A percentile compares a stretch with the other conserved stretches of the same genome.
These are phyloP conservation scores for Dothidotthia symphoricarpi DNA, from an alignment of 2,329 filamentous ascomycete genomes.

Conservation along the genomic window DNA sequence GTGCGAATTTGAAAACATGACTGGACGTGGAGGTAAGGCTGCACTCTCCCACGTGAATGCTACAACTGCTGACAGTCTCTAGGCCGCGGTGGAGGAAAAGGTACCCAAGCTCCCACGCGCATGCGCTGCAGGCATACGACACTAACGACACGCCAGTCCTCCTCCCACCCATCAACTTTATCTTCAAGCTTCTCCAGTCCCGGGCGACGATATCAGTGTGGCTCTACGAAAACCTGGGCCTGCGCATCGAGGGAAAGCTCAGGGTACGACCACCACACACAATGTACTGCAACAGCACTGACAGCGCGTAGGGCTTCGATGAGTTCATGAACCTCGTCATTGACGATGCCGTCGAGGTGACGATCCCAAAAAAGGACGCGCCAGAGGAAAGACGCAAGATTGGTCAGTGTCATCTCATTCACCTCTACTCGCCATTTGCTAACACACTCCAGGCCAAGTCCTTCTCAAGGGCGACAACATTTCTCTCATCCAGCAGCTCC, in stretches of 20 bases:
- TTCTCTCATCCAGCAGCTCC: constrained; percentile 63
- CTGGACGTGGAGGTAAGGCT: constrained; percentile 34
- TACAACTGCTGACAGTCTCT: constrained; percentile 39
- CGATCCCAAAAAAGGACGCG: constrained; percentile 74
- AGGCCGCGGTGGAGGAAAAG: constrained; percentile 55
- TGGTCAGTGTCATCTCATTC: constrained; percentile 56
- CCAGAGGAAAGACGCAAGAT: constrained; percentile 75
- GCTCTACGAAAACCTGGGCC: constrained; percentile 93
- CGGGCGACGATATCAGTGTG: constrained; percentile 88
- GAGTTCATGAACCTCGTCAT: constrained; percentile 99
- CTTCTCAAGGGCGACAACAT: constrained; percentile 87
- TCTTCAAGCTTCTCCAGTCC: constrained; percentile 86
- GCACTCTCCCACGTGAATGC: not conserved
- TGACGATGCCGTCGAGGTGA: constrained; percentile 92
- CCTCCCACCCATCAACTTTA: constrained; percentile 79
- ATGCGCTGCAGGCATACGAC: constrained; percentile 3
- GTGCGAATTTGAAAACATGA: constrained; percentile 20
- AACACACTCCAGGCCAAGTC: constrained; percentile 65
- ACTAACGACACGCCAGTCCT: constrained; percentile 51
- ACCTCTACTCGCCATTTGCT: constrained; percentile 4
- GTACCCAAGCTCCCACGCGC: constrained; percentile 18
- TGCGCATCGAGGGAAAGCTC: constrained; percentile 95
- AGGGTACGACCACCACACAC: constrained; percentile 58
- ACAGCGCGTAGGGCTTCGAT: constrained; percentile 74
- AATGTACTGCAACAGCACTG: constrained; percentile 8